phyloP scores from a whole-genome alignment of 371 early-diverging fungal genomes.

The Umbelopsis sp. region DNA sequence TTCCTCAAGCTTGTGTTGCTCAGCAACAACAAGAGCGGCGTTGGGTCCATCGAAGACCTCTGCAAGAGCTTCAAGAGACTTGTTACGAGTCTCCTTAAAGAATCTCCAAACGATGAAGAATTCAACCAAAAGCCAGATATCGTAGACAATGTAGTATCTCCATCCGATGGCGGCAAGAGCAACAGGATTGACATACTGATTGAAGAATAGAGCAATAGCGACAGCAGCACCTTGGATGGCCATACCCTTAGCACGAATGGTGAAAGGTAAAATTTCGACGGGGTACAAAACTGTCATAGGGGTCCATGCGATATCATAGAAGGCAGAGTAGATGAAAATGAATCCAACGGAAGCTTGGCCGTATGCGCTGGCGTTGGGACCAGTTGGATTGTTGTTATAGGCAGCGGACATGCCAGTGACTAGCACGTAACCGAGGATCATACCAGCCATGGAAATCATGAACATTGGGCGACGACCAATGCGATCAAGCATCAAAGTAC shows the following conservation, averaged over 20 bases:
- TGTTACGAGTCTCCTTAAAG: slow-evolving; percentile 44
- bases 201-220: slow-evolving; percentile 16
- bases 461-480: slow-evolving; percentile 17
- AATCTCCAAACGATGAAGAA: slow-evolving; percentile 33
- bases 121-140: not conserved
- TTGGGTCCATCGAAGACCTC: slow-evolving; percentile 27
- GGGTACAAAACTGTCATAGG: slow-evolving; percentile 13
- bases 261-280: slow-evolving; percentile 20
- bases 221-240: not conserved
- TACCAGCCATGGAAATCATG: slow-evolving; percentile 10
- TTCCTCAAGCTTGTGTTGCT: not conserved
- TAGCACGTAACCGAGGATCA: not conserved
- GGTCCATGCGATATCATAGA: slow-evolving; percentile 19
- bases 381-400: not conserved
- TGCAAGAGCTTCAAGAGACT: slow-evolving; percentile 44
- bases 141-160: slow-evolving; percentile 15
- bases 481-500: slow-evolving; percentile 3
- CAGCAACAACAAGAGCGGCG: slow-evolving; percentile 1
- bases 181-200: slow-evolving; percentile 13
- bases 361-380: not conserved
- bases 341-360: slow-evolving; percentile 12
- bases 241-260: slow-evolving; percentile 21
- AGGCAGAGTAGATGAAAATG: slow-evolving; percentile 12
- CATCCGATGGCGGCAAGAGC: slow-evolving; percentile 8
- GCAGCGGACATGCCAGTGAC: not conserved